Conservation (phyloP, 495 filamentous ascomycete genomes). For the Penicillium diatomitis region DNA sequence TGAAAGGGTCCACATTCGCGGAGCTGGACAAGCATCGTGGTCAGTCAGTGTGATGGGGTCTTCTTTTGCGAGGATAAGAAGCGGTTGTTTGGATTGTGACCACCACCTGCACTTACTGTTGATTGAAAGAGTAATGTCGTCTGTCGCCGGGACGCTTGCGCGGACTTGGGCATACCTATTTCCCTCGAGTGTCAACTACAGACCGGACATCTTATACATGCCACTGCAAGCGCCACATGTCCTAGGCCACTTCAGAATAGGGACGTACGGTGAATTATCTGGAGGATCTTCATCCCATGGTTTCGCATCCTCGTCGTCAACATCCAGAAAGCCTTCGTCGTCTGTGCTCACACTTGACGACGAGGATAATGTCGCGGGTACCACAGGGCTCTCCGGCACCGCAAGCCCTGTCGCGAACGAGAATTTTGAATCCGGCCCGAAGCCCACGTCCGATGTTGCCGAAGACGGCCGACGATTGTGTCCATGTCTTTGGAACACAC, state of each 20-base stretch:
- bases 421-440: constrained; percentile 22
- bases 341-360: constrained; percentile 15
- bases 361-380: constrained; percentile 13
- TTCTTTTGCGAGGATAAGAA: too few species aligned
- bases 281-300: constrained; percentile 19
- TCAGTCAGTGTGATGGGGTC: background rate
- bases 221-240: too few species aligned
- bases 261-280: constrained; percentile 21
- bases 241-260: background rate
- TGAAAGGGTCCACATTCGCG: constrained; percentile 77
- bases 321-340: constrained; percentile 15
- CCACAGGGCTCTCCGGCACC: constrained; percentile 13
- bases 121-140: constrained; percentile 65
- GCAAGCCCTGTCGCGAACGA: constrained; percentile 24
- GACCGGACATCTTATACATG: background rate
- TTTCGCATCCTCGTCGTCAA: constrained; percentile 19
- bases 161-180: constrained; percentile 56
- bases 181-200: background rate
- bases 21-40: constrained; percentile 27
- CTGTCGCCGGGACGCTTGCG: constrained; percentile 64
- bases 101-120: constrained; percentile 38
- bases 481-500: constrained; percentile 4
- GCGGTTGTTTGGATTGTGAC: too few species aligned
- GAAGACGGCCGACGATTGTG: constrained; percentile 16
- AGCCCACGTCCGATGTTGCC: constrained; percentile 18